Percentiles rank a stretch among this genome's conserved stretches.
These are phyloP conservation scores for Pseudogymnoascus sp. DNA, from an alignment of 2,329 filamentous ascomycete genomes.

Conservation along the genomic window DNA sequence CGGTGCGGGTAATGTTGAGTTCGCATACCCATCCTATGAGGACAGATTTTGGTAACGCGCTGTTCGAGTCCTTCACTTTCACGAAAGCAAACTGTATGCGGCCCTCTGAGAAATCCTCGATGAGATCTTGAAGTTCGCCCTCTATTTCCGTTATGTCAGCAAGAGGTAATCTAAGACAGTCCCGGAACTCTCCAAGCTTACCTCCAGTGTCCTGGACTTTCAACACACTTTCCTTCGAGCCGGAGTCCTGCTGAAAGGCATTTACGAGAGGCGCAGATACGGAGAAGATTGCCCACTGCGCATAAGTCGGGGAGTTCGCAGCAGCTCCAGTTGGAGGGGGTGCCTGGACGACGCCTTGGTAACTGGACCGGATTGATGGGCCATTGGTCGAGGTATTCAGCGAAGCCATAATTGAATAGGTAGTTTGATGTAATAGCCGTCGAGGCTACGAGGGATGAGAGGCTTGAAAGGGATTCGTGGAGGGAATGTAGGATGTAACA, in stretches of 20 bases:
- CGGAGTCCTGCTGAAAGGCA: conserved; percentile 77
- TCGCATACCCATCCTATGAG: conserved; percentile 73
- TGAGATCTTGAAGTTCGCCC: conserved; percentile 79
- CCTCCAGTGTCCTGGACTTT: conserved; percentile 91
- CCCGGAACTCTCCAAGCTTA: conserved; percentile 30
- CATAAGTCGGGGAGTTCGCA: conserved; percentile 69
- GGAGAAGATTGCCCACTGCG: conserved; percentile 88
- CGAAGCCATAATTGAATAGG: conserved; percentile 54
- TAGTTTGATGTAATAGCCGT: not conserved
- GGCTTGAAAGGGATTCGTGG: not conserved
- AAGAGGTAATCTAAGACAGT: not conserved
- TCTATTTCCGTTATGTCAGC: conserved; percentile 44
- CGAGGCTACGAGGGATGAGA: not conserved
- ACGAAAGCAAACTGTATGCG: conserved; percentile 95
- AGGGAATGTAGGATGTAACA: not conserved
- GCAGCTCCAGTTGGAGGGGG: conserved; percentile 47
- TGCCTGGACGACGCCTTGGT: conserved; percentile 59
- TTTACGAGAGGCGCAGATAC: conserved; percentile 88
- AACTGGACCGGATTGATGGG: conserved; percentile 78
- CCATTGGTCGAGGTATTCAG: conserved; percentile 74
- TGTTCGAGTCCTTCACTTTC: conserved; percentile 94
- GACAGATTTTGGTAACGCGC: conserved; percentile 78
- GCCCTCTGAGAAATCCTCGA: conserved; percentile 95
- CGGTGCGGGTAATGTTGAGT: not conserved
- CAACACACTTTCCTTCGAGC: conserved; percentile 83